Conservation (phyloP, 2,329 filamentous ascomycete species). For the Trichoderma sp. region DNA sequence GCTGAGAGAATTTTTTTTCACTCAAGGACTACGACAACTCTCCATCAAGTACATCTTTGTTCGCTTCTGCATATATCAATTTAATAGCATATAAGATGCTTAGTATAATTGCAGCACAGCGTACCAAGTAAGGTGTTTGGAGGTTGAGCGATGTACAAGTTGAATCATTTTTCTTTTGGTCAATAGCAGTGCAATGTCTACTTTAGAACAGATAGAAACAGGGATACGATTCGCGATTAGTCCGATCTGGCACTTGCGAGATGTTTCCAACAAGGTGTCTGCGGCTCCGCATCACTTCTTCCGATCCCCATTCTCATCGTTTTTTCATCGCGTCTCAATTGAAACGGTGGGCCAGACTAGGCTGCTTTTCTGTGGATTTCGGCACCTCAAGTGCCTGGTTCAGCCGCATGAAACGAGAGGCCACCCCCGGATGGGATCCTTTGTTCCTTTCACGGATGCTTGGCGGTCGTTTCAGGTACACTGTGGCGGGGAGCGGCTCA, state of each 20-base stretch:
- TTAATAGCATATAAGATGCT: not conserved
- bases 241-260: constrained; percentile 1
- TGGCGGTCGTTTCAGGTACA: constrained; percentile 9
- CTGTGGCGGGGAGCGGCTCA: not conserved
- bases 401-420: not conserved
- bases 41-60: not conserved
- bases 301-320: not conserved
- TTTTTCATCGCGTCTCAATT: not conserved
- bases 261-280: not conserved
- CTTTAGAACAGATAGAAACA: not conserved
- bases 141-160: not conserved
- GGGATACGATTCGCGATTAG: not conserved
- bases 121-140: not conserved
- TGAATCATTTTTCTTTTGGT: no score
- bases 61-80: not conserved
- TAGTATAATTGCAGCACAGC: not conserved
- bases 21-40: not conserved
- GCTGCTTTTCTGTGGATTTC: not conserved
- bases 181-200: not conserved
- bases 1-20: not conserved
- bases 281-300: not conserved
- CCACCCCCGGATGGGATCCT: not conserved
- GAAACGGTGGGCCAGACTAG: not conserved
- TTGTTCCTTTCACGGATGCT: not conserved
- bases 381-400: not conserved